A percentile compares a stretch with the other conserved stretches of the same genome.
Evolutionary conservation across 2,329 filamentous ascomycete species (phyloP).

Genomic region (Furcasterigmium sp.): DNA sequence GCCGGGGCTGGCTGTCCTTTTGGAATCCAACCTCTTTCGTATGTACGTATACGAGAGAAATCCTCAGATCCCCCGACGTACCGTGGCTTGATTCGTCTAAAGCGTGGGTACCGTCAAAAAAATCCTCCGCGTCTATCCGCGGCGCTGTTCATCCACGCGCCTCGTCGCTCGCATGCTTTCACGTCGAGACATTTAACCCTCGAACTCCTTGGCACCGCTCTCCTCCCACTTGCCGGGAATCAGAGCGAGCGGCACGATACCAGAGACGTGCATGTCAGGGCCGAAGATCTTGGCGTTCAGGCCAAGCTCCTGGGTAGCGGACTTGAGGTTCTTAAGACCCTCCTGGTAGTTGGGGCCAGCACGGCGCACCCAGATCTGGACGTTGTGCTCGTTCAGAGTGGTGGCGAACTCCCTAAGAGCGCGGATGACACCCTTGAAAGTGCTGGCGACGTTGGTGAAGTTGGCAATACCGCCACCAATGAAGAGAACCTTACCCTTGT

Average conservation of each 20-base stretch:
- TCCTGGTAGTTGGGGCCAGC: slow-evolving; percentile 99
- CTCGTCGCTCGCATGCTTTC: background rate
- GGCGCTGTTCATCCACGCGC: background rate
- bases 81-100: background rate
- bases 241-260: slow-evolving; percentile 91
- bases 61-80: background rate
- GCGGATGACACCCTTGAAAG: slow-evolving; percentile 99
- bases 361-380: slow-evolving; percentile 91
- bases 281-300: slow-evolving; percentile 63
- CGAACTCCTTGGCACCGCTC: slow-evolving; percentile 57
- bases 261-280: slow-evolving; percentile 91
- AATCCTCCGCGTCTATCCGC: background rate
- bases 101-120: background rate
- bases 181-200: slow-evolving; percentile 41
- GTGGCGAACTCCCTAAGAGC: slow-evolving; percentile 86
- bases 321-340: slow-evolving; percentile 99
- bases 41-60: background rate
- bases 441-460: slow-evolving; percentile 99
- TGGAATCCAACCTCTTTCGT: background rate
- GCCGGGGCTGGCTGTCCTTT: background rate
- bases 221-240: slow-evolving; percentile 59
- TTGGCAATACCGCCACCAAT: slow-evolving; percentile 99
- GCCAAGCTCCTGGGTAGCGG: slow-evolving; percentile 86
- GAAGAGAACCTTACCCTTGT: slow-evolving; percentile 97
- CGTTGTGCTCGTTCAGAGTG: slow-evolving; percentile 89